phyloP scores from a whole-genome alignment of 495 filamentous ascomycete genomes.

The Penicillium pulvis region DNA sequence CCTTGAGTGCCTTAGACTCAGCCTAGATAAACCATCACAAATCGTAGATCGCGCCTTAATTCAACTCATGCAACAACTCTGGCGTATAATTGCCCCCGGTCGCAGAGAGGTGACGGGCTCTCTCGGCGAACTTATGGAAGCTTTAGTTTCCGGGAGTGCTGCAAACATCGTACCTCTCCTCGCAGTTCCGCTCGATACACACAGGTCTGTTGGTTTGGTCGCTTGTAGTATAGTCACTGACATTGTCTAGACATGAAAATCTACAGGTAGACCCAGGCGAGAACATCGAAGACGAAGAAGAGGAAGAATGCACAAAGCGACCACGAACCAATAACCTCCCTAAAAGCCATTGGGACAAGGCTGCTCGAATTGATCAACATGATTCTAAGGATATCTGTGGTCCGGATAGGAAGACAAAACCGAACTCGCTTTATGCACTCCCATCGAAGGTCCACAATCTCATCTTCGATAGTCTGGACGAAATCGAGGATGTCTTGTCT shows the following conservation, averaged over 20 bases:
- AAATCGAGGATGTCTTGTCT: constrained; percentile 13
- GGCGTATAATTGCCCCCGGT: constrained; percentile 19
- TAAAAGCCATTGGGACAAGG: constrained; percentile 16
- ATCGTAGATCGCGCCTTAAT: neutral
- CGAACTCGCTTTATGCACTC: constrained; percentile 5
- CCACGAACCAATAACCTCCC: constrained; percentile 5
- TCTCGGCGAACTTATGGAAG: constrained; percentile 13
- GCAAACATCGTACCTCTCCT: constrained; percentile 15
- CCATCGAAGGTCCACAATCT: constrained; percentile 17
- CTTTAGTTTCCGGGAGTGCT: constrained; percentile 12
- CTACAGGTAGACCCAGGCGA: constrained; percentile 16
- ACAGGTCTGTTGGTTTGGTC: constrained; percentile 7
- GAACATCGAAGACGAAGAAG: constrained; percentile 23
- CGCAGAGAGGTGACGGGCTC: constrained; percentile 17
- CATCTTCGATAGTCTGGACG: constrained; percentile 19
- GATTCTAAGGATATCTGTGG: neutral
- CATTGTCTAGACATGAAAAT: constrained; percentile 4
- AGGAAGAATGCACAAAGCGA: constrained; percentile 13
- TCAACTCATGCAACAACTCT: constrained; percentile 12
- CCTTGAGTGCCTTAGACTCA: neutral
- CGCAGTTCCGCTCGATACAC: constrained; percentile 13
- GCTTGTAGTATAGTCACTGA: neutral
- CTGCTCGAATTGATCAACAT: constrained; percentile 16
- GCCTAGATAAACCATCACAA: neutral
- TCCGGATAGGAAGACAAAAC: neutral